Conservation (phyloP, 768 basidiomycete genomes). For the Agrocybe pediades region DNA sequence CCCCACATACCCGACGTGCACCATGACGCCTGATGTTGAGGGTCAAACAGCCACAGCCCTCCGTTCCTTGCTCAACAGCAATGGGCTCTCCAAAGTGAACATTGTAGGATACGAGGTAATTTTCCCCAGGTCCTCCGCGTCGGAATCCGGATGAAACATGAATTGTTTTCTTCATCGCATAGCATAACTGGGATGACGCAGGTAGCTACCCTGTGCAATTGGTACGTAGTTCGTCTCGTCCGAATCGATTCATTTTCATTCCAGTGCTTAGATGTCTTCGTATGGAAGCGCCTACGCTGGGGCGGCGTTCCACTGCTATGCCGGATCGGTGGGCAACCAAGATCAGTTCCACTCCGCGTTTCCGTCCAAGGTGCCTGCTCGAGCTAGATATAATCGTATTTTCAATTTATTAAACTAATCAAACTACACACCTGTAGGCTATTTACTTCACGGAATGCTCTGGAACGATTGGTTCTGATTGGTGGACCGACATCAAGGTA, state of each 20-base stretch:
- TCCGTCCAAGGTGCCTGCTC: slow-evolving; percentile 48
- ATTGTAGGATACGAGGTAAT: slow-evolving; percentile 54
- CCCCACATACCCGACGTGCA: slow-evolving; percentile 68
- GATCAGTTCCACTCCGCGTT: slow-evolving; percentile 55
- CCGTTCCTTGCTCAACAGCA: slow-evolving; percentile 60
- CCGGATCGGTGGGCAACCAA: slow-evolving; percentile 54
- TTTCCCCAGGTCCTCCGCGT: too few relatives aligned
- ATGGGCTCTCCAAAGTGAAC: slow-evolving; percentile 59
- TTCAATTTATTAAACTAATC: slow-evolving; percentile 16
- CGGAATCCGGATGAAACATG: too few relatives aligned
- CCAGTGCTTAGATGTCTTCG: slow-evolving; percentile 48
- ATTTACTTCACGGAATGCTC: slow-evolving; percentile 65
- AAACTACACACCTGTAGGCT: slow-evolving; percentile 27
- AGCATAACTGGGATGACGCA: slow-evolving; percentile 78
- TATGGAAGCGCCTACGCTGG: slow-evolving; percentile 59
- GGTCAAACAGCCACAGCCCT: slow-evolving; percentile 52
- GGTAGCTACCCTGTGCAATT: slow-evolving; percentile 61
- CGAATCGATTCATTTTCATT: not conserved
- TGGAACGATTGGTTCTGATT: slow-evolving; percentile 66
- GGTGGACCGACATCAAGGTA: slow-evolving; percentile 84
- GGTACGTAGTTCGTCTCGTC: slow-evolving; percentile 13
- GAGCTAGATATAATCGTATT: slow-evolving; percentile 23
- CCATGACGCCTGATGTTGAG: slow-evolving; percentile 54
- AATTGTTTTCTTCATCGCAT: not conserved
- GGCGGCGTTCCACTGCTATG: slow-evolving; percentile 75